Evolutionary conservation across 805 yeast genomes (phyloP), one percentile per base, ranked within the genome.

Genomic region (Crinitomyces ghanaensis): DNA sequence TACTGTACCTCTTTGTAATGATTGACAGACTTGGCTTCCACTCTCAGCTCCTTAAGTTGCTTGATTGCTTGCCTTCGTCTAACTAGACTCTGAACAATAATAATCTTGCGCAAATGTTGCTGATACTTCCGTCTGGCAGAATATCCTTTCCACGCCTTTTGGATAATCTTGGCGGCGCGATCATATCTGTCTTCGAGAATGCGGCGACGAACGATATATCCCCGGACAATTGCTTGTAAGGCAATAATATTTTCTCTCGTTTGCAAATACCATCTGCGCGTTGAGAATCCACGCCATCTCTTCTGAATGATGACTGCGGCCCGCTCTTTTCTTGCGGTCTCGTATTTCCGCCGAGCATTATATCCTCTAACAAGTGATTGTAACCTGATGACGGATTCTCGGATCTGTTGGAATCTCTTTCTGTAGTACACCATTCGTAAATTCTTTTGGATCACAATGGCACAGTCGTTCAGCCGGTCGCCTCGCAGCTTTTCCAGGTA

Each of bases 1-100:
- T 84, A 91, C 49, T 93, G 85, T 25, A 83, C 93, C 55, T 88
- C 95, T 57, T 83, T 74, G 63, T 83, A 70, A 52, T 79, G 93
- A 53, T 78, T 77, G 28, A 84, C 93, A 11, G 95, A 83, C 54
- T 83, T 83, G 19, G 96, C 95, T 43, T 91, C 97, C n/a, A 68
- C 68, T 53, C 74, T 81, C 55, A 84, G 64, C 37, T 65, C 59
- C 42, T 62, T 60, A 46, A 82, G 71, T 53, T 79, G 77, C 33
- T 61, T 62, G 41, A 63, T 63, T 17, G 99, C 99, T 38, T 65
- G 59, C 40, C 71, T 73, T 49, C 91, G 73, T 63, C 98, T 74
- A 41, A 77, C 62, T 46, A 75, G 67, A 28, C 86, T 72, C 57
- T 91, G 98, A 21, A 83, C 72, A 37, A 72, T 62, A 31, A 82